Base-by-base conservation (phyloP, 768 basidiomycete genomes). In the Leccinum subtestaceum region DNA sequence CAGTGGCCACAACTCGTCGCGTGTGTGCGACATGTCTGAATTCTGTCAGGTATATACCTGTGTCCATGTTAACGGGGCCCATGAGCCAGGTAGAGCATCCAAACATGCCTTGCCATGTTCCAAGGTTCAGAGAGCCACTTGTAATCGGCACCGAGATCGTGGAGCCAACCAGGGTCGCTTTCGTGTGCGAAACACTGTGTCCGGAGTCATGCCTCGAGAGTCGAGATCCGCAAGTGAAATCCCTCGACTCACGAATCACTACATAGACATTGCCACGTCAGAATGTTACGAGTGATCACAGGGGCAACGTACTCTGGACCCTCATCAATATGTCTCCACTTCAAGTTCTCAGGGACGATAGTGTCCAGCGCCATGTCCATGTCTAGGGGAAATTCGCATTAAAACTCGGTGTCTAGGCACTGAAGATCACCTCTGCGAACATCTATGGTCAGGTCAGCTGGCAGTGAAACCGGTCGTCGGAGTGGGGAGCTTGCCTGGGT, bases 361-460 rank as follows among this genome's bases (percentile, higher is more conserved):
- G 75, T 81, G 74, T 97, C 95, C 19, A 97, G 76, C 4, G 92
- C 91, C 92, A 95, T 96, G 66, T 92, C 87, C 94, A 97, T 95
- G 69, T 97, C 95, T 91, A 60, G 59, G 27, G 45, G 38, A 17
- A 36, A 32, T 74, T 78, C 73, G 65, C 72, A 46, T 15, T 53
- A 48, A 38, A 32, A 25, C n/a, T 56, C 43, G 25, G 25, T 5
- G 29, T 52, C 29, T 54, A 54, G 48, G 52, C n/a, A 45, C n/a
- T n/a, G 49, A 56, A 52, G 60, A 59, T 43, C 59, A 78, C 77
- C 81, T 76, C 69, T 71, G 47, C 82, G 75, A 53, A 80, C 78
- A 69, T 80, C 78, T 79, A 23, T 27, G 13, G 55, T 49, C 56
- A 59, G 49, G 52, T 67, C 43, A 67, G 62, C 52, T 34, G 12